These are phyloP conservation scores for Usnea hakonensis DNA, from an alignment of 495 filamentous ascomycete genomes.

Conservation along the genomic window DNA sequence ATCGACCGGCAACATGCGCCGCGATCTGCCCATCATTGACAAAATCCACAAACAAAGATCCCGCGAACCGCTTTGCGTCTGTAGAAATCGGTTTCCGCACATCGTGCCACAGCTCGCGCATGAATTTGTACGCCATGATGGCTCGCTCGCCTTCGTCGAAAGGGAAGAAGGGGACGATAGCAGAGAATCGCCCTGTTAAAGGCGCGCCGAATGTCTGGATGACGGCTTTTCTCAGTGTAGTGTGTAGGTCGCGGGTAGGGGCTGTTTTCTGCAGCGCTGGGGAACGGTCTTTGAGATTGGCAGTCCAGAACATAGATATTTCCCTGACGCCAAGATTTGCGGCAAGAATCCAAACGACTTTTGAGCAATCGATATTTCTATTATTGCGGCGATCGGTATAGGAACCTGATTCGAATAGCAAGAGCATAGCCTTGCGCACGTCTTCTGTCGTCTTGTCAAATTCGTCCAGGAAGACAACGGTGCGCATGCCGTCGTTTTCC, in stretches of 20 bases:
- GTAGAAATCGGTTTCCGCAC: slow-evolving; percentile 14
- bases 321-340: slow-evolving; percentile 32
- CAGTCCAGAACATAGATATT: slow-evolving; percentile 15
- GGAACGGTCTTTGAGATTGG: background rate
- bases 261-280: slow-evolving; percentile 1
- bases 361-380: slow-evolving; percentile 41
- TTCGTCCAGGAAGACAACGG: slow-evolving; percentile 50
- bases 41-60: slow-evolving; percentile 11
- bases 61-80: background rate
- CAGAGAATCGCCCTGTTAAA: slow-evolving; percentile 12
- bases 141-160: slow-evolving; percentile 19
- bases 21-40: slow-evolving; percentile 17
- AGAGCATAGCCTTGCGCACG: slow-evolving; percentile 36
- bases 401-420: slow-evolving; percentile 39
- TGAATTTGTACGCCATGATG: slow-evolving; percentile 21
- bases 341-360: slow-evolving; percentile 50
- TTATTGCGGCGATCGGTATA: slow-evolving; percentile 41
- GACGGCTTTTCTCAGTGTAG: background rate
- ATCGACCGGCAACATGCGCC: background rate
- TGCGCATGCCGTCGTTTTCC: slow-evolving; percentile 30
- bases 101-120: slow-evolving; percentile 11
- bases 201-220: slow-evolving; percentile 10
- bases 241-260: background rate
- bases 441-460: slow-evolving; percentile 48
- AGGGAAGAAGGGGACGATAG: slow-evolving; percentile 19